Evolutionary conservation across 1,139 yeast species (phyloP), one percentile per base, ranked within the genome.

Genomic region (Blastobotrys aristatus): DNA sequence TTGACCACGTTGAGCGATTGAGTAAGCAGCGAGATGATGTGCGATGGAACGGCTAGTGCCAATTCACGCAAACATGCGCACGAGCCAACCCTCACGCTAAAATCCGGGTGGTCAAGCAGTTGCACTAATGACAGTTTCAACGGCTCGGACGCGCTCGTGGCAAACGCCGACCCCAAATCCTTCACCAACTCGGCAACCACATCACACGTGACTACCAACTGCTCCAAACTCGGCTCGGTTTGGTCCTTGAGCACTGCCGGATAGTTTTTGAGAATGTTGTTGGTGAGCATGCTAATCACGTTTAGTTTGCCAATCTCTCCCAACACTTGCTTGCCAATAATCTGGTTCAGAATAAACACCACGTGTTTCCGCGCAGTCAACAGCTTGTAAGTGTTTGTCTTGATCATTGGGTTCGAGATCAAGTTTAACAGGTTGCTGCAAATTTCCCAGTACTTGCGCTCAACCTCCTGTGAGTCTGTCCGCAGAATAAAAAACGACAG

Each of bases 241-340:
- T 53, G 56, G 20, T 53, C 60, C 31, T 54, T 53, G 30, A 51
- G 42, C 14, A 55, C 61, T 8, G 51, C 51, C 7, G 60, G 62
- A 35, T 57, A 58, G 41, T 58, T 59, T 27, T 54, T 58, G 24
- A 65, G 48, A 33, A 64, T 52, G n/a, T 64, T 63, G 40, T 54
- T 55, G 5, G 55, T 52, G 11, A 66, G 51, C 11, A 55, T 35
- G 41, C 59, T 60, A n/a, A 59, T 45, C 1, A 66, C 66, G 3
- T 57, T 43, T 22, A 63, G 42, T 46, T 64, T 65, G 4, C 68
- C 67, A 34, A 56, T 51, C 45, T 66, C 70, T 13, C 69, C 69
- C 20, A 66, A 54, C 22, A 62, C 40, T 40, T 60, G 59, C 20
- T 47, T 50, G 2, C 63, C 59, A 20, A 66, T 50, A 11, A 62